These are phyloP conservation scores for Lojkania enalia DNA, from an alignment of 2,329 filamentous ascomycete species.

Conservation along the genomic window DNA sequence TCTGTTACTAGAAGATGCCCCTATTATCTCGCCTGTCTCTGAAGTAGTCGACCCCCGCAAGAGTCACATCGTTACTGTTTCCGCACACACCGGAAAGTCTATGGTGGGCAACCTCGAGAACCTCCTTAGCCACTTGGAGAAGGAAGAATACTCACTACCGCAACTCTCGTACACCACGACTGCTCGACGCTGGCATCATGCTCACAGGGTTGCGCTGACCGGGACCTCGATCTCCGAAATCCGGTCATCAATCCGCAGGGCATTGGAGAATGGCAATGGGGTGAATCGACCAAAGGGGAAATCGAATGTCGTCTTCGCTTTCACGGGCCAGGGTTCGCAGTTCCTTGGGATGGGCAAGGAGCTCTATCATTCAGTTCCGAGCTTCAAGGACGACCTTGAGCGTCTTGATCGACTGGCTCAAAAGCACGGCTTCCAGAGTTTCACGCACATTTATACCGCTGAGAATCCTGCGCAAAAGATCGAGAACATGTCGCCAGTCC, in stretches of 20 bases:
- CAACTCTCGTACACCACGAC: slow-evolving; percentile 22
- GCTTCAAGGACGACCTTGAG: slow-evolving; percentile 25
- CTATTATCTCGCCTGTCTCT: slow-evolving; percentile 4
- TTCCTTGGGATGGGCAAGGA: slow-evolving; percentile 17
- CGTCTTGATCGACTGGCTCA: slow-evolving; percentile 20
- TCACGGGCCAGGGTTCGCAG: slow-evolving; percentile 43
- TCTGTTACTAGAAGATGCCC: slow-evolving; percentile 22
- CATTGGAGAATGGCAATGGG: not conserved
- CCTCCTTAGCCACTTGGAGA: not conserved
- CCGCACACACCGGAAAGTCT: not conserved
- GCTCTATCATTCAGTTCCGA: slow-evolving; percentile 12
- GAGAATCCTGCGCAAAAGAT: slow-evolving; percentile 5
- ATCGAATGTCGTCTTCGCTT: slow-evolving; percentile 21
- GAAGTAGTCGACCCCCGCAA: not conserved
- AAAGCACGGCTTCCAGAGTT: slow-evolving; percentile 29
- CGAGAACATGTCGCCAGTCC: slow-evolving; percentile 5
- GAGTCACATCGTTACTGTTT: not conserved
- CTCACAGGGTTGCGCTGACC: slow-evolving; percentile 5
- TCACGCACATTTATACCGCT: slow-evolving; percentile 19
- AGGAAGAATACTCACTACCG: not conserved
- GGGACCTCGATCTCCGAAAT: not conserved
- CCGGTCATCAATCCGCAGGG: not conserved
- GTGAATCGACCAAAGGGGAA: not conserved
- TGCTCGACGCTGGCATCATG: slow-evolving; percentile 21
- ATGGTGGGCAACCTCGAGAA: not conserved